Conservation (phyloP, 2,329 filamentous ascomycete species). For the Massarina eburnea region DNA sequence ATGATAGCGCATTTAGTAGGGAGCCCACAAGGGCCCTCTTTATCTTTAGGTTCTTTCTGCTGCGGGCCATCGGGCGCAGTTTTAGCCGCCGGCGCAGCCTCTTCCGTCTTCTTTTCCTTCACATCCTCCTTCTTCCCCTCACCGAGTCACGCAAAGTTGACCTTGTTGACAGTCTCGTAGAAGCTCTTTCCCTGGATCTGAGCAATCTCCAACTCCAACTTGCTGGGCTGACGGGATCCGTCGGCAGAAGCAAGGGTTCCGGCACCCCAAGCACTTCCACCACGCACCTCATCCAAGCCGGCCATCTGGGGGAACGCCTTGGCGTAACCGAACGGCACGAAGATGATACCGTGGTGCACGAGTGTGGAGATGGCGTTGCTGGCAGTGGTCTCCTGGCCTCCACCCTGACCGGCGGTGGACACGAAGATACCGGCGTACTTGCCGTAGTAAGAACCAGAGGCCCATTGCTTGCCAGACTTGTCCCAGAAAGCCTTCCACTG, state of each 20-base stretch:
- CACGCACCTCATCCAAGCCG: conserved; percentile 77
- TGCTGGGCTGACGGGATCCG: conserved; percentile 78
- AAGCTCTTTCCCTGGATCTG: conserved; percentile 82
- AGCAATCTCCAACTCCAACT: conserved; percentile 77
- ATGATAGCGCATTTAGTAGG: conserved; percentile 73
- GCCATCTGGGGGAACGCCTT: conserved; percentile 70
- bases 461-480: conserved; percentile 83
- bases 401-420: conserved; percentile 77
- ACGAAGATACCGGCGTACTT: conserved; percentile 93
- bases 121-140: conserved; percentile 37
- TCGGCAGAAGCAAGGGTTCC: conserved; percentile 82
- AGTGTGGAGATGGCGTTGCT: conserved; percentile 82
- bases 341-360: conserved; percentile 91
- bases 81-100: conserved; percentile 8
- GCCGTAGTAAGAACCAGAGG: conserved; percentile 72
- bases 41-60: conserved; percentile 45
- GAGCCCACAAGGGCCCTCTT: conserved; percentile 74
- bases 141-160: conserved; percentile 77
- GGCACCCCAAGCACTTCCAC: conserved; percentile 89
- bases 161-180: conserved; percentile 74
- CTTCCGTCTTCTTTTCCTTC: conserved; percentile 10
- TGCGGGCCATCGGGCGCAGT: conserved; percentile 26
- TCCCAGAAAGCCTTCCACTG: conserved; percentile 98
- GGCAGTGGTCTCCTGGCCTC: conserved; percentile 90
- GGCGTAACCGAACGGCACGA: conserved; percentile 92